Conservation (phyloP, 2,329 filamentous ascomycete genomes). For the Aspergillaceae sp. region DNA sequence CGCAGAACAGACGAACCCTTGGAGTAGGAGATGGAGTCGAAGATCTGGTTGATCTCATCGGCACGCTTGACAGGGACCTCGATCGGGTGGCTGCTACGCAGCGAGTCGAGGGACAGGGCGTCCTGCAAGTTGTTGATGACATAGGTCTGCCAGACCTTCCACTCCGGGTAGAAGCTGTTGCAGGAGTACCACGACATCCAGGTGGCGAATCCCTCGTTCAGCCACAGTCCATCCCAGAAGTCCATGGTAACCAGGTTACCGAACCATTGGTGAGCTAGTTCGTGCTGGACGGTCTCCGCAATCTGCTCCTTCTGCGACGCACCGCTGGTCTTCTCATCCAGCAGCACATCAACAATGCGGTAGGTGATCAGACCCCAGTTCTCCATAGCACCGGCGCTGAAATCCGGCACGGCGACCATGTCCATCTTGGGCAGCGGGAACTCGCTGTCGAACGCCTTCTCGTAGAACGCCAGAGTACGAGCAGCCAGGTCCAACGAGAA, state of each 20-base stretch:
- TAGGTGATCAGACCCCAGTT: slow-evolving; percentile 97
- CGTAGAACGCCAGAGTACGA: slow-evolving; percentile 85
- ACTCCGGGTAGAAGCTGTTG: slow-evolving; percentile 92
- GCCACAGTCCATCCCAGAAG: slow-evolving; percentile 96
- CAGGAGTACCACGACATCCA: slow-evolving; percentile 94
- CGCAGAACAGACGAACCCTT: slow-evolving; percentile 93
- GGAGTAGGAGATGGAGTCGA: slow-evolving; percentile 94
- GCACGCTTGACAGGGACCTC: slow-evolving; percentile 93
- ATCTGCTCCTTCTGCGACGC: slow-evolving; percentile 86
- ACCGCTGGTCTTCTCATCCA: slow-evolving; percentile 85
- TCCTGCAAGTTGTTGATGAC: slow-evolving; percentile 87
- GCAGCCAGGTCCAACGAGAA: slow-evolving; percentile 88
- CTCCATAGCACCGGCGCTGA: slow-evolving; percentile 94
- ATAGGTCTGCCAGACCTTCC: slow-evolving; percentile 96
- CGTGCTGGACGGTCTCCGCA: slow-evolving; percentile 92
- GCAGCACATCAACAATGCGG: slow-evolving; percentile 78
- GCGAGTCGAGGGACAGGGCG: slow-evolving; percentile 76
- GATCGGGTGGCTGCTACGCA: slow-evolving; percentile 91
- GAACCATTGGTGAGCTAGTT: slow-evolving; percentile 97
- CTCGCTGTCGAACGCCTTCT: slow-evolving; percentile 80
- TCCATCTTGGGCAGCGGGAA: slow-evolving; percentile 93
- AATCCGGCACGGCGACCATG: slow-evolving; percentile 93
- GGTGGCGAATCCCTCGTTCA: slow-evolving; percentile 88
- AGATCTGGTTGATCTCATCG: slow-evolving; percentile 96
- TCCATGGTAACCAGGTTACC: slow-evolving; percentile 97